Conservation (phyloP, 306 rosid species). For the Corylus americana region DNA sequence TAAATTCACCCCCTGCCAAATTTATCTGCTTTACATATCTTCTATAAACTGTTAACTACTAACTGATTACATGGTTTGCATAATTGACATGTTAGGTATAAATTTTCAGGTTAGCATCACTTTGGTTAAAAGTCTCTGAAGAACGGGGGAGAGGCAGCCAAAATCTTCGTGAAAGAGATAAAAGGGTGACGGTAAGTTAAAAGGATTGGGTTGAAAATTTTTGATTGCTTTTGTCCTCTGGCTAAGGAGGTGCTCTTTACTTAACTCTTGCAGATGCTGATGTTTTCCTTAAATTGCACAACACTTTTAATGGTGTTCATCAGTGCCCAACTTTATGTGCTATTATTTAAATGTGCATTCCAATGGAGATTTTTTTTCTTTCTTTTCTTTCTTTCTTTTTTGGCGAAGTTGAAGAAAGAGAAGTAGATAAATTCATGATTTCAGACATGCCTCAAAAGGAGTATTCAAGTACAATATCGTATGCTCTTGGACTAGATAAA, state of each 20-base stretch:
- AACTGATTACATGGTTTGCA: neutral
- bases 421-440: neutral
- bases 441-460: too few species aligned
- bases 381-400: neutral
- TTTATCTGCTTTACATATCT: neutral
- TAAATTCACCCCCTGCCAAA: too few species aligned
- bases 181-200: slow-evolving; percentile 32
- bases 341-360: slow-evolving; percentile 34
- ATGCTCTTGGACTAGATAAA: too few species aligned
- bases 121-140: slow-evolving; percentile 25
- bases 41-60: neutral
- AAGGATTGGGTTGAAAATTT: slow-evolving; percentile 26
- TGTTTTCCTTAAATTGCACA: slow-evolving; percentile 68
- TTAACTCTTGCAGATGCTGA: slow-evolving; percentile 31
- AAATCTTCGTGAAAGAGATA: slow-evolving; percentile 28
- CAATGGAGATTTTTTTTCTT: slow-evolving; percentile 3
- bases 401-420: neutral
- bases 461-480: too few species aligned
- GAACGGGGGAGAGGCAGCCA: slow-evolving; percentile 4
- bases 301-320: slow-evolving; percentile 43
- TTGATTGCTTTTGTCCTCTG: slow-evolving; percentile 30
- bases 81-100: neutral
- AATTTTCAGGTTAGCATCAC: slow-evolving; percentile 16
- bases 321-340: slow-evolving; percentile 37
- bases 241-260: slow-evolving; percentile 32